Percentiles rank a stretch among this genome's conserved stretches.
These are phyloP conservation scores for Erodium chrysanthum DNA, from an alignment of 441 rosid genomes.

Conservation along the genomic window DNA sequence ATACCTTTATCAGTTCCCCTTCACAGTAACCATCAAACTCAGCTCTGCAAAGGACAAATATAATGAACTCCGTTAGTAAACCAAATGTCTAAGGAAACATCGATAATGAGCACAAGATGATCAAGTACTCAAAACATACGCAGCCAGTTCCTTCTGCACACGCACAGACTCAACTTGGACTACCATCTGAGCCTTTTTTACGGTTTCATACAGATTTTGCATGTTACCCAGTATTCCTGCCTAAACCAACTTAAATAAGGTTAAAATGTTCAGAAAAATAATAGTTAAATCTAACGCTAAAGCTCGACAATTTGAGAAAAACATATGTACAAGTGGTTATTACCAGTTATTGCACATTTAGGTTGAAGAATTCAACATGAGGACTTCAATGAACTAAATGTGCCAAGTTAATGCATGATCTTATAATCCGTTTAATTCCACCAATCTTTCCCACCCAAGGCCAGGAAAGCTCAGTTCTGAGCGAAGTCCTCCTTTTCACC, in stretches of 20 bases:
- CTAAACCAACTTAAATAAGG: constrained; percentile 29
- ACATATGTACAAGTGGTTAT: background rate
- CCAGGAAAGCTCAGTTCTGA: background rate
- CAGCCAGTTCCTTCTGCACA: constrained; percentile 85
- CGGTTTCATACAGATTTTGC: constrained; percentile 81
- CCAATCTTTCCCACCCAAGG: background rate
- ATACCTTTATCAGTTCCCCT: constrained; percentile 86
- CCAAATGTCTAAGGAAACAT: background rate
- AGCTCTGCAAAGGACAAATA: constrained; percentile 28
- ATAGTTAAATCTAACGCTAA: background rate
- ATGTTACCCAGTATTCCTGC: constrained; percentile 86
- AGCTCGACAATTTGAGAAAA: background rate
- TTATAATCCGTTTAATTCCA: background rate
- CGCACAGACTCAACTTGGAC: constrained; percentile 93
- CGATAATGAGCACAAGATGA: background rate
- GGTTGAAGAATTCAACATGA: background rate
- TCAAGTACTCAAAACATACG: constrained; percentile 31
- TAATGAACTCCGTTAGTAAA: background rate
- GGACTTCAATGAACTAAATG: background rate
- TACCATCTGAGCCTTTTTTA: constrained; percentile 89
- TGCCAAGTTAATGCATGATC: background rate
- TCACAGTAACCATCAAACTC: constrained; percentile 94
- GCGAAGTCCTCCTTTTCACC: background rate
- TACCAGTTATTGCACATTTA: background rate
- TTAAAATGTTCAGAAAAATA: background rate